phyloP scores from a whole-genome alignment of 805 yeast genomes.

The Ogataea ganodermae region DNA sequence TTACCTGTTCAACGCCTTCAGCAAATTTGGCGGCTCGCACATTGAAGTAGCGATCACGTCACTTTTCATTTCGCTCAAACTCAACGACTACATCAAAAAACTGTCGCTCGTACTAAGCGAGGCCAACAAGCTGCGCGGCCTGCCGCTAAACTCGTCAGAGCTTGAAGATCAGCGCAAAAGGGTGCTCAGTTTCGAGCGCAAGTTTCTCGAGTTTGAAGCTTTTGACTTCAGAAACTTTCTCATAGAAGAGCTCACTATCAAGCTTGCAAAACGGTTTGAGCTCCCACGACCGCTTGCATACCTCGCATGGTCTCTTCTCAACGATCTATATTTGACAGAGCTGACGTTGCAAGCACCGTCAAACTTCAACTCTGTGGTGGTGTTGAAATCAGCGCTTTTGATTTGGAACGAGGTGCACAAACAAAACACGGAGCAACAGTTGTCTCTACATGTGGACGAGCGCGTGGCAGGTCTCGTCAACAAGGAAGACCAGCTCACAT shows the following conservation, averaged over 20 bases:
- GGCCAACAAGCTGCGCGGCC: slow-evolving; percentile 41
- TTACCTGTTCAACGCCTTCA: slow-evolving; percentile 64
- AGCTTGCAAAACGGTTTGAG: slow-evolving; percentile 52
- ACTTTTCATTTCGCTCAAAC: slow-evolving; percentile 69
- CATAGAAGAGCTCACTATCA: slow-evolving; percentile 66
- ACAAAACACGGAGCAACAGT: slow-evolving; percentile 6
- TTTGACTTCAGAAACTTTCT: slow-evolving; percentile 77
- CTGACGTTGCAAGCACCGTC: slow-evolving; percentile 69
- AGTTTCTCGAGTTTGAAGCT: slow-evolving; percentile 70
- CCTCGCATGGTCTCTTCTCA: slow-evolving; percentile 73
- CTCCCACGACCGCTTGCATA: slow-evolving; percentile 50
- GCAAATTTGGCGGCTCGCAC: slow-evolving; percentile 44
- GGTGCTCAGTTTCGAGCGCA: slow-evolving; percentile 64
- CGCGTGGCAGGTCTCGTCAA: slow-evolving; percentile 14
- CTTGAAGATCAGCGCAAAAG: slow-evolving; percentile 58
- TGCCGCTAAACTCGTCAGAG: slow-evolving; percentile 28
- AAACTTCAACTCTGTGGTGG: slow-evolving; percentile 72
- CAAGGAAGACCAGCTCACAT: slow-evolving; percentile 9
- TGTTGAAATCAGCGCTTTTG: slow-evolving; percentile 55
- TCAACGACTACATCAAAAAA: slow-evolving; percentile 83
- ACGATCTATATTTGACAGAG: slow-evolving; percentile 72
- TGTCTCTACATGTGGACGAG: slow-evolving; percentile 15
- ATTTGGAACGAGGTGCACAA: slow-evolving; percentile 28
- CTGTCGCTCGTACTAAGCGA: slow-evolving; percentile 60
- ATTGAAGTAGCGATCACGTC: slow-evolving; percentile 69